Base-by-base conservation (phyloP, 73 alveolate genomes). In the Uronychia binucleata region DNA sequence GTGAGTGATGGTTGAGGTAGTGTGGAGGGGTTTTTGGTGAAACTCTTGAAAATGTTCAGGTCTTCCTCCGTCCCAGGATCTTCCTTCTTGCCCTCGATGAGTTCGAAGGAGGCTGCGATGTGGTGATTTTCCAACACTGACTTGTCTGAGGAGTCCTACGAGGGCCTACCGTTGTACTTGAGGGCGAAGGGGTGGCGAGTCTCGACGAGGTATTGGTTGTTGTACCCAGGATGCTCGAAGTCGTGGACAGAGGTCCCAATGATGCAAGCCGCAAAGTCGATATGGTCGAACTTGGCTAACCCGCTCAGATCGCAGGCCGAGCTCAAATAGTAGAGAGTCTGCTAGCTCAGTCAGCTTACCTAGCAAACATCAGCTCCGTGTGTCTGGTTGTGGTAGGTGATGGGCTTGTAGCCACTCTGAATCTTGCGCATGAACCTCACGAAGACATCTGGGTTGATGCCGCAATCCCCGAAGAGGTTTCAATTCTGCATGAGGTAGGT, bases 331-430 rank as follows among this genome's bases (percentile, higher is more conserved):
- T 11, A 46, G 67, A 46, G 19, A 19, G 67, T 46, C 67, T 46
- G 19, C 5, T 46, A 78, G 74, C 32, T 87, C 84, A 90, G 80
- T 46, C 46, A 75, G 33, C 92, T 80, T 25, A 96, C 90, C 83
- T 96, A 98, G 28, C 97, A 91, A 1, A 96, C 96, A 91, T 94
- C 98, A 19, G 97, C 94, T 27, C 96, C 98, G 80, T 93, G 98
- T 30, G 93, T 80, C 80, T 89, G 92, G 35, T 93, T 93, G 82
- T 93, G 98, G 75, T 93, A 93, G 34, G 94, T 74, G 28, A 79
- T 31, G 59, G 83, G 19, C 19, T 79, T 79, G 78, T 79, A 79
- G 30, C 30, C 26, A 5, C 28, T 57, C 30, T 79, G 78, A n/a
- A 79, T 33, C 28, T 74, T 34, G 25, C 57, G n/a, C n/a, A 79